These are phyloP conservation scores for Megacollybia platyphylla DNA, from an alignment of 1,284 basidiomycete genomes.

Conservation along the genomic window DNA sequence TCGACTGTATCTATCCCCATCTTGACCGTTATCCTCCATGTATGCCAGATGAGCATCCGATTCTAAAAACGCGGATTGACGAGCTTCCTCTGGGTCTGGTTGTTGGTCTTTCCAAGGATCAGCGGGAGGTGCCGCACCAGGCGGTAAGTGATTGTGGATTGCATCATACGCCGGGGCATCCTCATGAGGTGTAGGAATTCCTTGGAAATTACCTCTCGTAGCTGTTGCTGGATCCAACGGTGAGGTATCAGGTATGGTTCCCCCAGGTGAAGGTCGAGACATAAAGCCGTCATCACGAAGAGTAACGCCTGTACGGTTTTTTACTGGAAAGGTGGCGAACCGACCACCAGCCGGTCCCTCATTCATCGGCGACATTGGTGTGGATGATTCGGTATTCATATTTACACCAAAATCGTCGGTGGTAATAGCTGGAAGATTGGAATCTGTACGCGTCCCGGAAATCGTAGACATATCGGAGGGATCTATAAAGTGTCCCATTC, in stretches of 20 bases:
- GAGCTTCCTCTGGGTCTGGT: neutral
- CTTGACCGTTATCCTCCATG: conserved; percentile 18
- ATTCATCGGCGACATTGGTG: neutral
- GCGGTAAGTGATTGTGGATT: conserved; percentile 7
- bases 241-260: conserved; percentile 8
- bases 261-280: conserved; percentile 5
- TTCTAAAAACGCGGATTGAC: neutral
- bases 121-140: conserved; percentile 4
- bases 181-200: conserved; percentile 7
- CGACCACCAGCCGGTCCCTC: conserved; percentile 20
- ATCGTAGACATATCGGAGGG: conserved; percentile 7
- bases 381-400: conserved; percentile 3
- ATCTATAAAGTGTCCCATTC: conserved; percentile 15
- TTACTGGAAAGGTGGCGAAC: conserved; percentile 48
- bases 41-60: conserved; percentile 23
- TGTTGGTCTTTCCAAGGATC: neutral
- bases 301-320: conserved; percentile 7
- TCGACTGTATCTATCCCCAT: conserved; percentile 19
- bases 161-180: conserved; percentile 19
- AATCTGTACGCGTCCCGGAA: neutral
- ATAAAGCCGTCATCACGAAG: conserved; percentile 6
- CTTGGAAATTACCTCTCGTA: neutral
- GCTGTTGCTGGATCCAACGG: neutral
- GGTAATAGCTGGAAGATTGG: conserved; percentile 6
- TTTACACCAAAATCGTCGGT: conserved; percentile 24